Evolutionary conservation across 208 protist genomes (phyloP), one percentile per base, ranked within the genome.

Genomic region (Leishmania guyanensis): DNA sequence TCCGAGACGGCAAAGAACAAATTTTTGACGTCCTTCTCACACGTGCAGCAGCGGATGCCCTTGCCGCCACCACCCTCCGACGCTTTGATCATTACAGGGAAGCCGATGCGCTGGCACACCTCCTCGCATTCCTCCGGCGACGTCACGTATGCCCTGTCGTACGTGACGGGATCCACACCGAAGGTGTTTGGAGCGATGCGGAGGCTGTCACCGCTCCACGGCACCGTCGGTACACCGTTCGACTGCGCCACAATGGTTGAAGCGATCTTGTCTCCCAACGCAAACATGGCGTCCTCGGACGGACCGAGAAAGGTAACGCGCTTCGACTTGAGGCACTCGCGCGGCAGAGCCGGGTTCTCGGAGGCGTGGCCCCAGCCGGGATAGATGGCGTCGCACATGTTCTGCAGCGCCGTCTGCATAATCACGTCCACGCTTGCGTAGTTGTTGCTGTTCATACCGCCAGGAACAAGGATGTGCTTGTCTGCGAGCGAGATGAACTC

Each of bases 351-450:
- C 5, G 99, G 99, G 88, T 99, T 99, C 82, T 99, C 99, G 16
- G 94, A 98, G 17, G 99, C 99, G 85, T 99, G 99, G 71, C 99
- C 99, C 99, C 99, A 99, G 33, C 99, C 99, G 29, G 99, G 96
- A 93, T 99, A 99, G 54, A 99, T 98, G 50, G 98, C 99, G 79
- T 99, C 95, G 48, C 91, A 95, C n/a, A 83, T 86, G 77, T 87
- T 91, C 77, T 96, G 90, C 79, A 98, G 78, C n/a, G 98, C 98
- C 22, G 98, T 97, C 78, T 99, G 96, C 74, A 99, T 97, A 83
- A 99, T 99, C 51, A 99, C 91, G 73, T 99, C 94, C 16, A 99
- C 98, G 90, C 99, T 99, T 77, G 98, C 98, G 90, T 99, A 99
- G 93, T 99, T 99, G 93, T 99, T 99, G 69, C 91, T 92, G 88